Evolutionary conservation across 352 stramenopile species (phyloP).

Genomic region (Pythium rhizo-oryzae): DNA sequence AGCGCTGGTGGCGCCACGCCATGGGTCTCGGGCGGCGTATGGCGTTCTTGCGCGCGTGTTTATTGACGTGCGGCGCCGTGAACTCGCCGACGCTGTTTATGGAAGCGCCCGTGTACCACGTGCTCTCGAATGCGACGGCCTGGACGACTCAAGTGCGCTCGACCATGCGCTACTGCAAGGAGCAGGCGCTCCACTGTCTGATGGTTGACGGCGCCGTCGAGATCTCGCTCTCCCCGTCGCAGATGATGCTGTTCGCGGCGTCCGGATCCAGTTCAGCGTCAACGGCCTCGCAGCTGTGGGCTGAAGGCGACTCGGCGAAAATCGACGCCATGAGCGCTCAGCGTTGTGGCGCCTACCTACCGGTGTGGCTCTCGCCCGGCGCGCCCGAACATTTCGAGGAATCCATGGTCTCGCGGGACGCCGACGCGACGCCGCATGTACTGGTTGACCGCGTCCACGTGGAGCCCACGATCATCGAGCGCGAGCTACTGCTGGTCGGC

Average conservation of each 20-base stretch:
- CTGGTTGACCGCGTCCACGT: constrained; percentile 55
- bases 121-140: constrained; percentile 32
- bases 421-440: constrained; percentile 55
- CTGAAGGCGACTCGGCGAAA: background rate
- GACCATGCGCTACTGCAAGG: constrained; percentile 39
- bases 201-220: constrained; percentile 45
- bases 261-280: background rate
- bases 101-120: constrained; percentile 53
- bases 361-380: constrained; percentile 58
- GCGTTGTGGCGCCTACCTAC: constrained; percentile 56
- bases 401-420: constrained; percentile 57
- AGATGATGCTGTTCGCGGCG: constrained; percentile 38
- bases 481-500: constrained; percentile 54
- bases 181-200: constrained; percentile 53
- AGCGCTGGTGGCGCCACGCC: constrained; percentile 73
- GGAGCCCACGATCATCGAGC: constrained; percentile 64
- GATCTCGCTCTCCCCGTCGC: constrained; percentile 44
- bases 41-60: constrained; percentile 48
- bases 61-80: constrained; percentile 54
- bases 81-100: constrained; percentile 75
- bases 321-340: constrained; percentile 28
- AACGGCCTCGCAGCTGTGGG: background rate
- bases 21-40: constrained; percentile 48
- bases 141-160: constrained; percentile 40
- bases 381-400: constrained; percentile 53